Base-by-base conservation (phyloP, 176 grass and related monocot species). In the Cocos nucifera region DNA sequence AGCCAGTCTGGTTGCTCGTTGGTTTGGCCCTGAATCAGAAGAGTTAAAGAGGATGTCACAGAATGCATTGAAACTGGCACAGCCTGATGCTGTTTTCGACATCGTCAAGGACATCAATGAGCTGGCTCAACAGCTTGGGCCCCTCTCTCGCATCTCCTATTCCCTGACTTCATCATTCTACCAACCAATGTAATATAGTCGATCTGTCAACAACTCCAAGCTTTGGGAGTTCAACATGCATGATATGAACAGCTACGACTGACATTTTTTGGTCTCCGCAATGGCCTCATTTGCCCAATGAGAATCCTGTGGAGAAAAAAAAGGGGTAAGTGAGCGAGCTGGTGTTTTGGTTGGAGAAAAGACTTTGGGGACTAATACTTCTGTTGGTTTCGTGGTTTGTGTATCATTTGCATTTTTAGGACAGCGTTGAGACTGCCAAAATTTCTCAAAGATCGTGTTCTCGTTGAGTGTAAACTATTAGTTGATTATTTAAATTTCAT, bases 31-130 rank as follows among this genome's bases (percentile, higher is more conserved):
- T 35, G 79, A 80, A 17, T 82, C 87, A 0, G 79, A 81, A 44
- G 93, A 92, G 51, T n/a, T 83, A 58, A 88, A 88, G 65, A 88
- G 58, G 50, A 85, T 98, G 93, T 98, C 93, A 12, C 75, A 88
- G 58, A 98, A 92, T 64, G 93, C 93, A 19, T 62, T 98, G 35
- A 98, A 85, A 69, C 52, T 98, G 55, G 79, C 93, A 53, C 93
- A 98, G 28, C 93, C 93, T 2, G 81, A 92, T 64, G 93, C 93
- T 0, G 93, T 98, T 17, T 98, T 98, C 39, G 81, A 98, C 65
- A 98, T 98, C 18, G 83, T 98, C 15, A 82, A 75, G 62, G 93
- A 98, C 19, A 98, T 98, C 19, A 76, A 98, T 53, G 82, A 79
- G 14, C 84, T 98, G 4, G 78, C 81, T 19, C 73, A 70, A 71